phyloP scores from a whole-genome alignment of 1,284 basidiomycete genomes.

The Ceraceosorus bombacis region DNA sequence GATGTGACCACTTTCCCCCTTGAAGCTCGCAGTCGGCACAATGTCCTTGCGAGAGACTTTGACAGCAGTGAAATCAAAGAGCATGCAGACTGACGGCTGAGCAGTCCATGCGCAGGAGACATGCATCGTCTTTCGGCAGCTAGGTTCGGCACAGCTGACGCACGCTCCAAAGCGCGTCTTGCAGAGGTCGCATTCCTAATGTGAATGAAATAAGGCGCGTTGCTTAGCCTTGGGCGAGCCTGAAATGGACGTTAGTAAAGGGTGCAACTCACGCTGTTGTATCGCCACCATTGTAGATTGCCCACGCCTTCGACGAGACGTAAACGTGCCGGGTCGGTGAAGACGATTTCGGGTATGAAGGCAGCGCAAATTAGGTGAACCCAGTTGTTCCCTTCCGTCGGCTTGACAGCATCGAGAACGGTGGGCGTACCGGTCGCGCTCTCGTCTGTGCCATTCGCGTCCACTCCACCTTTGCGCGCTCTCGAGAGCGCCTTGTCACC shows the following conservation, averaged over 20 bases:
- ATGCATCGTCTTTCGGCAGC: slow-evolving; percentile 70
- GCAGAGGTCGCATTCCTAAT: slow-evolving; percentile 48
- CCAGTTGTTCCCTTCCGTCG: slow-evolving; percentile 89
- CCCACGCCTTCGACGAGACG: slow-evolving; percentile 80
- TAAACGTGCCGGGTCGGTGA: slow-evolving; percentile 64
- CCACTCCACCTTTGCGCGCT: slow-evolving; percentile 3
- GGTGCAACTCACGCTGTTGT: slow-evolving; percentile 14
- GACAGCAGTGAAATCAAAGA: slow-evolving; percentile 79
- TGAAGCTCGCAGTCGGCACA: slow-evolving; percentile 68
- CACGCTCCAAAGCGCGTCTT: slow-evolving; percentile 69
- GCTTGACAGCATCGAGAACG: slow-evolving; percentile 71
- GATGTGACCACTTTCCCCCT: slow-evolving; percentile 76
- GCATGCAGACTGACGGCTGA: slow-evolving; percentile 63
- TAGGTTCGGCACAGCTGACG: slow-evolving; percentile 64
- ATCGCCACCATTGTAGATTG: slow-evolving; percentile 55
- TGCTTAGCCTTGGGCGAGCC: neutral
- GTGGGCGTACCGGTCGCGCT: slow-evolving; percentile 34
- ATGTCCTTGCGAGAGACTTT: slow-evolving; percentile 47
- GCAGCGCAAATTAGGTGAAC: slow-evolving; percentile 81
- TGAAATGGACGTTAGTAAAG: slow-evolving; percentile 16
- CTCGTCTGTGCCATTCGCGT: neutral
- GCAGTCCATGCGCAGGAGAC: slow-evolving; percentile 80
- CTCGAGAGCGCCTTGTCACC: slow-evolving; percentile 14
- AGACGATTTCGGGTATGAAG: slow-evolving; percentile 74
- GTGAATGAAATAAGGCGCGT: no score